Conservation (phyloP, 345 rosid genomes). For the Eutrema yunnanense region DNA sequence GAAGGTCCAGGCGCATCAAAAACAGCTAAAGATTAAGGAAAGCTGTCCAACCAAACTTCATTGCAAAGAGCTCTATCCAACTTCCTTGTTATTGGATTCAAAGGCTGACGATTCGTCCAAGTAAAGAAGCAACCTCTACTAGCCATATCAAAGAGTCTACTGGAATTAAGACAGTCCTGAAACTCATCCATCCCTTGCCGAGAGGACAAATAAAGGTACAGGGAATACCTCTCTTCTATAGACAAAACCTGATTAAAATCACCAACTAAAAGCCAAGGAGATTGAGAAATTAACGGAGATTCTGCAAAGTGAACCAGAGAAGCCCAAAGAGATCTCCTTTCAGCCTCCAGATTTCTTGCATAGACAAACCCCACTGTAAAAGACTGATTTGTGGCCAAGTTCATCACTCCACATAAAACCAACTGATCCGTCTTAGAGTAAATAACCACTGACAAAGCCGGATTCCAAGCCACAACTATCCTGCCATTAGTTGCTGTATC, state of each 20-base stretch:
- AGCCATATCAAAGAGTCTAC: background rate
- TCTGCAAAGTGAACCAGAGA: fast-evolving
- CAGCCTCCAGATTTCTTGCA: too few species aligned
- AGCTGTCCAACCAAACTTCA: background rate
- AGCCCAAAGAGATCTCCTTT: fast-evolving
- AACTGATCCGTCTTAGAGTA: too few species aligned
- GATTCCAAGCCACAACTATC: too few species aligned
- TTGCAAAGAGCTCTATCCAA: background rate
- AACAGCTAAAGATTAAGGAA: background rate
- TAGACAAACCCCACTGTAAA: too few species aligned
- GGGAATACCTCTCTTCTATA: background rate
- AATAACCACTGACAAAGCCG: too few species aligned
- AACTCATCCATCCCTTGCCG: too few species aligned
- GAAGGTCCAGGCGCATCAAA: background rate
- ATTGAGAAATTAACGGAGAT: fast-evolving
- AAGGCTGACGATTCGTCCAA: background rate
- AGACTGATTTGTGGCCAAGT: too few species aligned
- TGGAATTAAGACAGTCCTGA: background rate
- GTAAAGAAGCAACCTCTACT: background rate
- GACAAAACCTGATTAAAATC: background rate
- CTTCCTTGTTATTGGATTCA: background rate
- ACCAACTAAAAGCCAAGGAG: background rate
- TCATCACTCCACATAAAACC: too few species aligned
- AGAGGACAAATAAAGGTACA: fast-evolving
- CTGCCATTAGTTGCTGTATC: too few species aligned